Base-by-base conservation (phyloP, 108 stramenopile genomes). In the Seminavis robusta region DNA sequence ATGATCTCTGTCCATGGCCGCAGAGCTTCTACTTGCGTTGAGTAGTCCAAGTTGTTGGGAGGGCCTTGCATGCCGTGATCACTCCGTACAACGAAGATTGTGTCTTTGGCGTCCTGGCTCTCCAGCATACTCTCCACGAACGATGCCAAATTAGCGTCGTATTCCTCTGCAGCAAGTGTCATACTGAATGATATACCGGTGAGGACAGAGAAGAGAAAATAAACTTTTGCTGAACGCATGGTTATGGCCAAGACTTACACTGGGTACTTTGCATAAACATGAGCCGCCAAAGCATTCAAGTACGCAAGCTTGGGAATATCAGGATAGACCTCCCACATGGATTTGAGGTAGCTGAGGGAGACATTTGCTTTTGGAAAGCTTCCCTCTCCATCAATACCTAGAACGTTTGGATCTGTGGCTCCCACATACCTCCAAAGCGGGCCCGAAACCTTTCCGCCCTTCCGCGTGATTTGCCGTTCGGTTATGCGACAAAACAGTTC, bases 31-130 rank as follows among this genome's bases (percentile, higher is more conserved):
- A 81, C 61, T 59, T 81, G 80, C 30, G 55, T 65, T 16, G 47
- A 32, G 42, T 77, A 77, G 32, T 81, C 75, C 5, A 74, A 48
- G 7, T 65, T 40, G 6, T 40, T 49, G 2, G 71, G 65, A 6
- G 73, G 73, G 45, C 66, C 57, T 52, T 80, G 74, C 4, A 71
- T 39, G 21, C 79, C 79, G 53, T 80, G 79, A 51, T 80, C 79
- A 8, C 67, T 55, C 17, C 79, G 61, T 20, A 80, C 24, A 16
- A 80, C 25, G 25, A 80, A 69, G 28, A 73, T 45, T 15, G 79
- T 80, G 16, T 69, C 58, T 11, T 52, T 46, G 5, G 33, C 51
- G 36, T 73, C 68, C 15, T 39, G 25, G 1, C 58, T n/a, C 11
- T 24, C 46, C 33, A 80, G 38, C 31, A 76, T 72, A 0, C 17